phyloP scores from a whole-genome alignment of 192 early-diverging fungal genomes.

The Thamnidium elegans region DNA sequence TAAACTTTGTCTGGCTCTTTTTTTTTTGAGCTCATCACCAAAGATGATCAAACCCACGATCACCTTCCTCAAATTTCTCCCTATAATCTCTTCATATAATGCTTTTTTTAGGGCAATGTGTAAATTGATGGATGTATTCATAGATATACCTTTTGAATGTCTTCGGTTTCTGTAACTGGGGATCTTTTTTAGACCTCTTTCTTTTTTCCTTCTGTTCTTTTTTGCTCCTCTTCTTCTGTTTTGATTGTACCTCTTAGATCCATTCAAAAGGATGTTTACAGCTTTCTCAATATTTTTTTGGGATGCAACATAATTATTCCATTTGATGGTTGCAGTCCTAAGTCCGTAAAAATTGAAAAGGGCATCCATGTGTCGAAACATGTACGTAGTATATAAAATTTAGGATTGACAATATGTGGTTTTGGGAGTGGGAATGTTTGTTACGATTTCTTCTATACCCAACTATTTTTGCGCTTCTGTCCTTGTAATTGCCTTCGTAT shows the following conservation, averaged over 20 bases:
- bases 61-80: not conserved
- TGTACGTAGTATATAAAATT: not conserved
- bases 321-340: not conserved
- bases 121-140: not conserved
- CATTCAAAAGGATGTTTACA: not conserved
- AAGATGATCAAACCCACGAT: not conserved
- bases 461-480: not conserved
- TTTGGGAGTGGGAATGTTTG: not conserved
- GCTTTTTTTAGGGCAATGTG: not conserved
- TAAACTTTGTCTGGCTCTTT: not conserved
- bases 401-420: not conserved
- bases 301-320: not conserved
- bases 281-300: not conserved
- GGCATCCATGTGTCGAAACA: not conserved
- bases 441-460: not conserved
- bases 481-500: not conserved
- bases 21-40: not conserved
- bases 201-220: not conserved
- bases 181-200: not conserved
- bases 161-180: not conserved
- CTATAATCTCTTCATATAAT: not conserved
- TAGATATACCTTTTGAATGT: not conserved
- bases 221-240: not conserved
- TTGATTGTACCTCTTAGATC: conserved; percentile 1
- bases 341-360: conserved; percentile 4